Evolutionary conservation across 805 yeast genomes (phyloP).

Genomic region (Nakazawaea ernobii): DNA sequence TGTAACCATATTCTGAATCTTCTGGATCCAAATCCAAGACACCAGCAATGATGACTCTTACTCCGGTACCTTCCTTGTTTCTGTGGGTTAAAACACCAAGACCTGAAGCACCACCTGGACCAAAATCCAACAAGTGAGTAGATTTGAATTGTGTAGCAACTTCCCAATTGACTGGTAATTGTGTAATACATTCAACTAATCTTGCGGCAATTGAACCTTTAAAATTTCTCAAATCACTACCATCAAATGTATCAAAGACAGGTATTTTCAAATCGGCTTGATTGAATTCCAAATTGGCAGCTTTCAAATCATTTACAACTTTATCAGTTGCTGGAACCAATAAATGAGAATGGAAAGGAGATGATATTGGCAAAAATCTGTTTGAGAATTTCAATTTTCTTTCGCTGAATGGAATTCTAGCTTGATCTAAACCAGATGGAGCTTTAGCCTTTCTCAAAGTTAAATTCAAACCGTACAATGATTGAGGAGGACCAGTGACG

Average conservation of each 20-base stretch:
- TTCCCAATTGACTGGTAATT: constrained; percentile 94
- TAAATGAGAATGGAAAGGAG: constrained; percentile 95
- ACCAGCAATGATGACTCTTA: constrained; percentile 90
- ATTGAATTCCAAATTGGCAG: constrained; percentile 51
- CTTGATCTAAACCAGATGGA: constrained; percentile 89
- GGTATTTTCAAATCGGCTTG: constrained; percentile 65
- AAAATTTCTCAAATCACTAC: constrained; percentile 63
- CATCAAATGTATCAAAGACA: constrained; percentile 85
- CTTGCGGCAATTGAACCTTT: constrained; percentile 57
- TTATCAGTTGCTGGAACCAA: constrained; percentile 64
- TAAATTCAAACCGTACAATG: constrained; percentile 90
- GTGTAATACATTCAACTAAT: constrained; percentile 76
- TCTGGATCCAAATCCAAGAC: constrained; percentile 61
- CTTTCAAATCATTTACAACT: constrained; percentile 60
- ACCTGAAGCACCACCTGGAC: constrained; percentile 98
- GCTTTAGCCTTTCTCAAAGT: constrained; percentile 93
- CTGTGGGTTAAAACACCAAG: constrained; percentile 93
- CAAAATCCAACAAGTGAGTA: constrained; percentile 92
- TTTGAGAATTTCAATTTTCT: constrained; percentile 91
- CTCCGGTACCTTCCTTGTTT: constrained; percentile 98
- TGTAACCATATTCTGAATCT: constrained; percentile 89
- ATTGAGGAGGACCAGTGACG: constrained; percentile 97
- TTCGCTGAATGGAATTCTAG: constrained; percentile 89
- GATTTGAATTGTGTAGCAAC: constrained; percentile 71
- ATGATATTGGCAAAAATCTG: constrained; percentile 89